Conservation (phyloP, 441 rosid species). For the Erodium moschatum region DNA sequence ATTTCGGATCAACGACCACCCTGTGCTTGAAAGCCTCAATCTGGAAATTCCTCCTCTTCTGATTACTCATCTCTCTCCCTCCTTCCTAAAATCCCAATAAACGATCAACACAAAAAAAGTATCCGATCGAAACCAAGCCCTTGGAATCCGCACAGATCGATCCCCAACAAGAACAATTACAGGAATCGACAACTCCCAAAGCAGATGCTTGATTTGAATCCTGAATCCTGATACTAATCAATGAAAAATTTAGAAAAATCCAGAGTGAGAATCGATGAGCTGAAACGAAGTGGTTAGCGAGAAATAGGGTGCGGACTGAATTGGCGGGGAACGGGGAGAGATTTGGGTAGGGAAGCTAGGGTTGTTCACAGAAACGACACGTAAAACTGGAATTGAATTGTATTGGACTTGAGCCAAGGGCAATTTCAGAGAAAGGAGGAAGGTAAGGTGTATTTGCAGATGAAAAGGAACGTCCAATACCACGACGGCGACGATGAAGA, state of each 20-base stretch:
- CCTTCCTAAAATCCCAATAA: neutral
- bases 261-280: neutral
- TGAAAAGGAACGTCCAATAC: neutral
- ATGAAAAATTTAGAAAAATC: neutral
- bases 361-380: neutral
- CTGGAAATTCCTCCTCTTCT: constrained; percentile 81
- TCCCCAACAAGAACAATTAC: neutral
- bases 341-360: neutral
- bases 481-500: neutral
- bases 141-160: neutral
- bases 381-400: neutral
- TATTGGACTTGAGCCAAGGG: neutral
- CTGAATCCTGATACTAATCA: neutral
- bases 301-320: neutral
- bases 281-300: neutral
- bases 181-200: neutral
- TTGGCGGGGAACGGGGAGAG: neutral
- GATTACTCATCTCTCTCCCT: constrained; percentile 49
- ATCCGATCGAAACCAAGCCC: neutral
- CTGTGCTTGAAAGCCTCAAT: constrained; percentile 94
- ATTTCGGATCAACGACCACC: constrained; percentile 89
- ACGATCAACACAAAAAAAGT: neutral
- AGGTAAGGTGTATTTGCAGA: neutral
- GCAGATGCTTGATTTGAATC: neutral
- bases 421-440: neutral